Conservation (phyloP, 805 yeast species). For the Yarrowia deformans region DNA sequence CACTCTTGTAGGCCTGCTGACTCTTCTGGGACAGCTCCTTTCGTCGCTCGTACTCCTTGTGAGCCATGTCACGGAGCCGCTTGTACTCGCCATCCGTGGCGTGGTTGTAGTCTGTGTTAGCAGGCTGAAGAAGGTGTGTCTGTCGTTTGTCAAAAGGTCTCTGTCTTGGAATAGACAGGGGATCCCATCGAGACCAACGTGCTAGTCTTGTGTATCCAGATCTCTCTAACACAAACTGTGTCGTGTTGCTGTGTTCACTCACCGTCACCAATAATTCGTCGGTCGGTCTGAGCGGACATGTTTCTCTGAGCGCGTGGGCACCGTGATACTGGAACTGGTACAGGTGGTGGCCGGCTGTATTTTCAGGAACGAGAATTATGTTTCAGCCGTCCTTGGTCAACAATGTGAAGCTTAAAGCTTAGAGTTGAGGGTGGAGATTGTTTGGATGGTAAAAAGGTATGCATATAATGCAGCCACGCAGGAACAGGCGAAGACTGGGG, state of each 20-base stretch:
- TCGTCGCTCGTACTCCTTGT: constrained; percentile 65
- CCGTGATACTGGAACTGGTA: neutral
- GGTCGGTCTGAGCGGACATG: constrained; percentile 31
- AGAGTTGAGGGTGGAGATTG: constrained; percentile 25
- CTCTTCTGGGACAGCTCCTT: constrained; percentile 67
- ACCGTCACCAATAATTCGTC: constrained; percentile 37
- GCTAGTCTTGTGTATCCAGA: too few relatives aligned
- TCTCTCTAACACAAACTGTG: too few relatives aligned
- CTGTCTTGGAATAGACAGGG: too few relatives aligned
- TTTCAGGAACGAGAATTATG: constrained; percentile 25
- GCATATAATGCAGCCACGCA: constrained; percentile 32
- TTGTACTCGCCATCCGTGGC: constrained; percentile 59
- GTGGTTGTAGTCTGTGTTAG: constrained; percentile 51
- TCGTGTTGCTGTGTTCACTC: neutral
- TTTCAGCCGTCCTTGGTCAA: constrained; percentile 32
- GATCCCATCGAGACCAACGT: neutral
- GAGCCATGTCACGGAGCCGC: constrained; percentile 70
- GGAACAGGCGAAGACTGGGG: constrained; percentile 3
- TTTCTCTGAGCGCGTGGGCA: neutral
- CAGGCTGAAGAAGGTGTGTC: neutral
- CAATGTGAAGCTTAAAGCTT: constrained; percentile 22
- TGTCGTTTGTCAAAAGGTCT: too few relatives aligned
- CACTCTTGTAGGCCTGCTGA: constrained; percentile 75
- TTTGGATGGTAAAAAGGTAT: neutral
- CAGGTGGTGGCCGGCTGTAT: neutral